Conservation (phyloP, 2,329 filamentous ascomycete species). For the Sporothrix inflata region DNA sequence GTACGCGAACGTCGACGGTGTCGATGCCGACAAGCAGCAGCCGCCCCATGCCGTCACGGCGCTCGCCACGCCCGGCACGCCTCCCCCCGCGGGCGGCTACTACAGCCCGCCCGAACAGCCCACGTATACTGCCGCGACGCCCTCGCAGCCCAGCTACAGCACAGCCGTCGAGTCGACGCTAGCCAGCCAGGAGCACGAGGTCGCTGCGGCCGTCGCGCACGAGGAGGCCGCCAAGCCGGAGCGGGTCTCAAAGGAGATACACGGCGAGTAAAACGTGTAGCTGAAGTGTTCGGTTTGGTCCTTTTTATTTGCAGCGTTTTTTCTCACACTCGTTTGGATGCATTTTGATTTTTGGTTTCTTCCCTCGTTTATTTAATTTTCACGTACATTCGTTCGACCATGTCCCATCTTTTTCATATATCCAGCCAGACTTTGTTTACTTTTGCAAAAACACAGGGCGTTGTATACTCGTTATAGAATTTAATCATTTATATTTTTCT, state of each 20-base stretch:
- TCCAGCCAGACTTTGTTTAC: neutral
- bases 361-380: neutral
- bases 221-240: constrained; percentile 21
- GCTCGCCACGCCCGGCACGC: neutral
- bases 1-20: neutral
- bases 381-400: neutral
- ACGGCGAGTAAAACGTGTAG: neutral
- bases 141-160: constrained; percentile 17
- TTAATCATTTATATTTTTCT: neutral
- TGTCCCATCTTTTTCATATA: neutral
- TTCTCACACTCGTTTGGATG: neutral
- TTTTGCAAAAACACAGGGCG: neutral
- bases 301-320: constrained; percentile 12
- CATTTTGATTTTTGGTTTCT: neutral
- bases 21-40: neutral
- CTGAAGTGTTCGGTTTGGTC: neutral
- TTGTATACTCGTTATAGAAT: neutral
- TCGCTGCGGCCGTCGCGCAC: constrained; percentile 12
- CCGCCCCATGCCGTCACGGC: neutral
- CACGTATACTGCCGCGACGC: neutral
- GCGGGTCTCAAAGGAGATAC: neutral
- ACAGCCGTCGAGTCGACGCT: constrained; percentile 21
- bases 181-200: constrained; percentile 25
- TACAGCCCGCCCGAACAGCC: constrained; percentile 24
- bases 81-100: neutral